phyloP scores from a whole-genome alignment of 1,139 yeast species.

The Candida sp. region DNA sequence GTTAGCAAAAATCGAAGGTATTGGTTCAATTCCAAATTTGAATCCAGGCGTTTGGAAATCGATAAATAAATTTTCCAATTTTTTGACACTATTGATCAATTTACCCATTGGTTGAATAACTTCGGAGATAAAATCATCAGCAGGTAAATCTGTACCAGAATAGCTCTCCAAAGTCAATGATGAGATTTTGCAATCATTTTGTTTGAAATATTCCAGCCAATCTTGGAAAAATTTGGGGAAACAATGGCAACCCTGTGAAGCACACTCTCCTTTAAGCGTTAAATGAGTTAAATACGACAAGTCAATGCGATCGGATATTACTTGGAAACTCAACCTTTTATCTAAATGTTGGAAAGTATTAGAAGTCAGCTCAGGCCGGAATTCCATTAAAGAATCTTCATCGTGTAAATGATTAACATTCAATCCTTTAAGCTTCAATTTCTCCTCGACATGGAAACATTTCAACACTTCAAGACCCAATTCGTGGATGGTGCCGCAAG shows the following conservation, averaged over 20 bases:
- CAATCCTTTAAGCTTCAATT: slow-evolving; percentile 26
- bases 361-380: too few species aligned
- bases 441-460: slow-evolving; percentile 18
- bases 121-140: slow-evolving; percentile 32
- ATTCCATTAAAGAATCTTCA: slow-evolving; percentile 5
- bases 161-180: slow-evolving; percentile 31
- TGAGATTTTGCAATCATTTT: slow-evolving; percentile 28
- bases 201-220: slow-evolving; percentile 20
- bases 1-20: slow-evolving; percentile 28
- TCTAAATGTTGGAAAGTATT: slow-evolving; percentile 11
- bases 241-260: slow-evolving; percentile 30
- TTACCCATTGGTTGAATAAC: slow-evolving; percentile 31
- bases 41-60: slow-evolving; percentile 39
- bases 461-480: slow-evolving; percentile 28
- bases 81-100: slow-evolving; percentile 22
- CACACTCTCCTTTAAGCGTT: slow-evolving; percentile 32
- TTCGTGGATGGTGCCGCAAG: slow-evolving; percentile 31
- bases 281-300: slow-evolving; percentile 19
- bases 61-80: slow-evolving; percentile 21
- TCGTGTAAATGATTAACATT: slow-evolving; percentile 35
- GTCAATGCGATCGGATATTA: slow-evolving; percentile 23
- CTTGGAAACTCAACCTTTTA: slow-evolving; percentile 19
- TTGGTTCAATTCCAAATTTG: slow-evolving; percentile 28
- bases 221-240: slow-evolving; percentile 29
- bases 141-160: slow-evolving; percentile 34